Base-by-base conservation (phyloP, 2,329 filamentous ascomycete species). In the Phialocephala sp. region DNA sequence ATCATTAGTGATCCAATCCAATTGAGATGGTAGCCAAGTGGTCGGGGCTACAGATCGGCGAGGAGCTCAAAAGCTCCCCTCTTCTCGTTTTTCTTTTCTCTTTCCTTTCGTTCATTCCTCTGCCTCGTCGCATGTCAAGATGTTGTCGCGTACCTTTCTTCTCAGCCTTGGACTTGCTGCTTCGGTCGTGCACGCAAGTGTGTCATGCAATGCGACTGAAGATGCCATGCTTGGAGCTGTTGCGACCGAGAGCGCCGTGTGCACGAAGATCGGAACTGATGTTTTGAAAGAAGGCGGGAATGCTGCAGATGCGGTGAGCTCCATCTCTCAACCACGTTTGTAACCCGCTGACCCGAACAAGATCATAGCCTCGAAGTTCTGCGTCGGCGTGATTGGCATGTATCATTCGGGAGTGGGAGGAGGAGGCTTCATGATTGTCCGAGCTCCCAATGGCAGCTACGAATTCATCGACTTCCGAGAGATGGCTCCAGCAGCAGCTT, bases 401-500 rank as follows among this genome's bases (percentile, higher is more conserved):
- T 84, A 85, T 64, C 84, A 85, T 69, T 83, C 80, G 55, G 89
- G 89, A 4, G 82, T 91, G 62, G 88, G 87, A 12, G 89, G 89
- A 1, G 89, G 89, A 52, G 89, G 89, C 0, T 91, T 91, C 75
- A 86, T 87, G 81, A 79, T 89, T 15, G 83, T 90, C 24, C 83
- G 86, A 64, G 78, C 82, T 15, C 78, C 82, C 2, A 84, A 88
- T 69, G 87, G 87, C n/a, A 80, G 78, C 3, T 90, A 88, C 70
- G 88, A 91, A 68, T 87, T 85, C 70, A 85, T 91, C 71, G 89
- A 91, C 73, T 91, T 91, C 72, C 81, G 89, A 32, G 89, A 91
- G 72, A 88, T 84, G 4, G 89, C 89, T 1, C 89, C 89, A 2
- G 87, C 86, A 2, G 88, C 88, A 1, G 85, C 74, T 15, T 74